A percentile compares a stretch with the other conserved stretches of the same genome.
These are phyloP conservation scores for Solanum virginianum DNA, from an alignment of 257 asterid genomes.

Conservation along the genomic window DNA sequence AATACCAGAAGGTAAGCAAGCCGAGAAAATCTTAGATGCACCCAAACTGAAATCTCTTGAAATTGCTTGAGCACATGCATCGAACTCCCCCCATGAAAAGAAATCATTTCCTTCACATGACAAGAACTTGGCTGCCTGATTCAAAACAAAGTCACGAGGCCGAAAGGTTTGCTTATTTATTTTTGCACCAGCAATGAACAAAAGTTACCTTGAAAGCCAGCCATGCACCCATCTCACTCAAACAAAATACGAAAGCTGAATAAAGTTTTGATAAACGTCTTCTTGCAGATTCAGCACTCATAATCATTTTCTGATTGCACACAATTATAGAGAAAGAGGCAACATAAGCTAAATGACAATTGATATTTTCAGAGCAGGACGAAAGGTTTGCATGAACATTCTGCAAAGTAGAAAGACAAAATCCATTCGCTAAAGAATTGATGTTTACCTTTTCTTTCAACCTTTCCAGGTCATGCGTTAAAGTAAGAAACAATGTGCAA, in stretches of 20 bases:
- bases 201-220: conserved; percentile 55
- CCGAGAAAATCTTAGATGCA: conserved; percentile 32
- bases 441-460: conserved; percentile 36
- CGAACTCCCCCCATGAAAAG: conserved; percentile 32
- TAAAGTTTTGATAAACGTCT: conserved; percentile 28
- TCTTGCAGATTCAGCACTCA: conserved; percentile 26
- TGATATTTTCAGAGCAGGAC: not conserved
- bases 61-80: conserved; percentile 24
- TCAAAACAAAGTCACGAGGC: not conserved
- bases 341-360: not conserved
- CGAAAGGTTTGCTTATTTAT: not conserved
- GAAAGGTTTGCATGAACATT: not conserved
- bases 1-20: conserved; percentile 42
- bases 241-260: conserved; percentile 37
- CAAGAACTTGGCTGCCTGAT: conserved; percentile 62
- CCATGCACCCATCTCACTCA: conserved; percentile 67
- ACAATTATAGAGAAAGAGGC: not conserved
- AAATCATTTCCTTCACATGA: conserved; percentile 20
- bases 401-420: not conserved
- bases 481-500: not conserved
- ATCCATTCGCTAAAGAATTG: not conserved
- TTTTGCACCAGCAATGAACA: not conserved
- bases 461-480: conserved; percentile 11
- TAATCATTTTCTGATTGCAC: not conserved
- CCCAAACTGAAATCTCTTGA: conserved; percentile 38